Percentiles rank a stretch among this genome's conserved stretches.
Evolutionary conservation across 805 yeast genomes (phyloP).

Genomic region (Wickerhamomyces silvicola): DNA sequence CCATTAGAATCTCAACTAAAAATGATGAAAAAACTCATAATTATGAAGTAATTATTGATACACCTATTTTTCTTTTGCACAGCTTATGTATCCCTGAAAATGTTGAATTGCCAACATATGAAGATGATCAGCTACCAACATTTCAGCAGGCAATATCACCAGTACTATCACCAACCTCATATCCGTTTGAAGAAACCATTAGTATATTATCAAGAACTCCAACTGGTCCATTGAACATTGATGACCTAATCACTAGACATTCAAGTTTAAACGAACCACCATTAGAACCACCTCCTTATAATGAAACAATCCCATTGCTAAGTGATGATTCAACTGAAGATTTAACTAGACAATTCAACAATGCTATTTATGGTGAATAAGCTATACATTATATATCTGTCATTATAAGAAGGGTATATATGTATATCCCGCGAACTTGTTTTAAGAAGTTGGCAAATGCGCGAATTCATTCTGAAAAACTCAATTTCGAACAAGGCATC

Average conservation of each 20-base stretch:
- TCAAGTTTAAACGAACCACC: slow-evolving; percentile 1
- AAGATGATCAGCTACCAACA: slow-evolving; percentile 38
- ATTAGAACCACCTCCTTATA: slow-evolving; percentile 30
- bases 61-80: slow-evolving; percentile 57
- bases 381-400: too few species aligned
- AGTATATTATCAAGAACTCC: slow-evolving; percentile 15
- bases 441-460: too few species aligned
- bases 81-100: slow-evolving; percentile 31
- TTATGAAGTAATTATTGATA: slow-evolving; percentile 75
- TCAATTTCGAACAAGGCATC: background rate
- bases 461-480: background rate
- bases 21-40: slow-evolving; percentile 55
- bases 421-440: too few species aligned
- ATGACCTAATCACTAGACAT: slow-evolving; percentile 12
- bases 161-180: slow-evolving; percentile 4
- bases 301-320: slow-evolving; percentile 20
- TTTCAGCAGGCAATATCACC: slow-evolving; percentile 57
- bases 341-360: slow-evolving; percentile 1
- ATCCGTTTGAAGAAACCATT: slow-evolving; percentile 12
- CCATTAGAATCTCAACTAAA: slow-evolving; percentile 60
- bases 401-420: too few species aligned
- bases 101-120: slow-evolving; percentile 33
- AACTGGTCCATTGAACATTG: slow-evolving; percentile 14
- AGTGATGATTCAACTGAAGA: slow-evolving; percentile 17
- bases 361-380: background rate